A percentile compares a stretch with the other conserved stretches of the same genome.
Evolutionary conservation across 2,329 filamentous ascomycete species (phyloP).

Genomic region (Aureobasidium vineae): DNA sequence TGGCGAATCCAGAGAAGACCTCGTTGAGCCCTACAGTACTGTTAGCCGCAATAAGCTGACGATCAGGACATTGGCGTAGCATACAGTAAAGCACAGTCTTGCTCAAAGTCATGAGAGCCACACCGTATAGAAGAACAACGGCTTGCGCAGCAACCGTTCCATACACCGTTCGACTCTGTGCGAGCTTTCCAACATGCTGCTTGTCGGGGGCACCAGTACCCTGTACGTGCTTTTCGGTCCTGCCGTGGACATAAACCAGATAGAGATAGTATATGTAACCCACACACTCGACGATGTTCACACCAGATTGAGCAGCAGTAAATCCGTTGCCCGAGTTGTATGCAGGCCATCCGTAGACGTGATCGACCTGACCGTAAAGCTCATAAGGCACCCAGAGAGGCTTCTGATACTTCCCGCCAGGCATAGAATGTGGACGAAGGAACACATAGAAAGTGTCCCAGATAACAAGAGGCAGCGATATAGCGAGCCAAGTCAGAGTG

Average conservation of each 20-base stretch:
- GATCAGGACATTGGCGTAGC: neutral
- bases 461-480: constrained; percentile 73
- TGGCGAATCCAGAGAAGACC: constrained; percentile 58
- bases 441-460: constrained; percentile 80
- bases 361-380: constrained; percentile 75
- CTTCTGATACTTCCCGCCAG: constrained; percentile 67
- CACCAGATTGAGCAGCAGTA: constrained; percentile 67
- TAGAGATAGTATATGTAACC: constrained; percentile 64
- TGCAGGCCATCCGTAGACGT: constrained; percentile 76
- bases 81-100: constrained; percentile 67
- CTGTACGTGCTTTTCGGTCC: constrained; percentile 33
- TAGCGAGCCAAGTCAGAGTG: constrained; percentile 66
- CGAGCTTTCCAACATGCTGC: constrained; percentile 46
- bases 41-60: neutral
- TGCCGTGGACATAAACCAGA: constrained; percentile 49
- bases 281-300: constrained; percentile 67
- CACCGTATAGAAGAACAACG: constrained; percentile 58
- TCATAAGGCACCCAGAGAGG: constrained; percentile 75
- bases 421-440: constrained; percentile 77
- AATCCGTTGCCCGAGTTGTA: constrained; percentile 69
- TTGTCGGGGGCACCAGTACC: constrained; percentile 44
- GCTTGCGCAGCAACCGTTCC: constrained; percentile 56
- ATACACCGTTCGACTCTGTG: constrained; percentile 51
- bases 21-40: constrained; percentile 50
- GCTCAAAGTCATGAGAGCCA: constrained; percentile 62